Conservation (phyloP, 192 early-diverging fungal species). For the Coemansia sp. region DNA sequence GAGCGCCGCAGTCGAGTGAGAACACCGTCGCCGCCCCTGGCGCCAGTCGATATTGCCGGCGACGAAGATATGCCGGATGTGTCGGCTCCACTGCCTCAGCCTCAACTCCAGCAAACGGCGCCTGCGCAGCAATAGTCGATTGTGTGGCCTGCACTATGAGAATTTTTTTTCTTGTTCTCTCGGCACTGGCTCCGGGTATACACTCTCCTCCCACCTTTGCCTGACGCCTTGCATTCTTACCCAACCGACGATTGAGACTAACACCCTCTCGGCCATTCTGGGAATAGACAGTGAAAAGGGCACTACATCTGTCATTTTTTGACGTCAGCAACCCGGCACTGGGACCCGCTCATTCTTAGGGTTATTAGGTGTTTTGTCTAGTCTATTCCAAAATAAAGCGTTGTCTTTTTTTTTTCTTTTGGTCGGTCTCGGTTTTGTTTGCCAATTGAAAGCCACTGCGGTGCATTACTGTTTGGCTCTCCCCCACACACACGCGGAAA, state of each 20-base stretch:
- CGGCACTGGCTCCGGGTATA: not conserved
- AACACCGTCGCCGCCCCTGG: constrained; percentile 37
- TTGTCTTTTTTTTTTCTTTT: not conserved
- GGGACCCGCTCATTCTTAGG: not conserved
- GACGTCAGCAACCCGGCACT: not conserved
- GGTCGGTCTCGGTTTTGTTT: too few relatives aligned
- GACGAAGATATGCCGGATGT: constrained; percentile 49
- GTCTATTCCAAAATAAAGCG: not conserved
- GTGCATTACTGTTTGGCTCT: not conserved
- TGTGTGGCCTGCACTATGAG: not conserved
- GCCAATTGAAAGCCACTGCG: not conserved
- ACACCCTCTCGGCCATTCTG: not conserved
- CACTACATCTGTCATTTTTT: not conserved
- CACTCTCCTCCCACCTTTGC: not conserved
- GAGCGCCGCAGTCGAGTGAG: constrained; percentile 21
- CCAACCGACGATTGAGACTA: not conserved
- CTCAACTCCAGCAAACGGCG: constrained; percentile 6
- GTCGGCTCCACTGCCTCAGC: constrained; percentile 5
- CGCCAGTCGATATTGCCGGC: constrained; percentile 45
- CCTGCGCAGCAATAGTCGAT: not conserved
- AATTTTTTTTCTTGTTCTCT: not conserved
- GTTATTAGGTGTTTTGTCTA: not conserved
- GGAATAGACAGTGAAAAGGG: not conserved
- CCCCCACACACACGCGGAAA: not conserved
- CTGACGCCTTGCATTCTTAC: not conserved